Base-by-base conservation (phyloP, 176 grass and related monocot genomes). In the Eleusine coracana region DNA sequence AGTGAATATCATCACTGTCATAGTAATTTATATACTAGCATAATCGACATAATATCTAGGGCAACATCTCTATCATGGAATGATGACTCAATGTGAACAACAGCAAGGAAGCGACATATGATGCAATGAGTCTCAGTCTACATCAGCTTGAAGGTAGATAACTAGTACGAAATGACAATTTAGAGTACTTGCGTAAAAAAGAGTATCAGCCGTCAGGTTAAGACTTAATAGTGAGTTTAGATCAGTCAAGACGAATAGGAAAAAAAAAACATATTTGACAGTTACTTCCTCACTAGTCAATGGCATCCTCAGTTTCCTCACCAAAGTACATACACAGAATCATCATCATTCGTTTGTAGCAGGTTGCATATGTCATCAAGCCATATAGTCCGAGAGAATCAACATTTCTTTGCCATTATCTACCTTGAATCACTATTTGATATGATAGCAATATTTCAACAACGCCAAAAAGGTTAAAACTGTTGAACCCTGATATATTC, bases 1-100 rank as follows among this genome's bases (percentile, higher is more conserved):
- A 72, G 25, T 49, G 39, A 42, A 56, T 76, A 50, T 31, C 66
- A 45, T 81, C 77, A 85, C 38, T 66, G 48, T 72, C 48, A 50
- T 55, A 78, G 68, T 27, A 62, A 18, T 40, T 79, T 63, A 76
- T n/a, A 50, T 20, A 40, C 8, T 62, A 84, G 67, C 1, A 14
- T 21, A 9, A 16, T 76, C 36, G 41, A 38, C 20, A 60, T 9
- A 83, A 83, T 14, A 77, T 88, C 18, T 51, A 70, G 31, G 44
- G 34, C 5, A 82, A 40, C 20, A 71, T 77, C 15, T 49, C 3
- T 63, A 40, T 62, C 68, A 74, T 31, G 56, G 40, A 28, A 51
- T 14, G 2, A 87, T 48, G n/a, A 70, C 23, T 50, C n/a, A 60
- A 61, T 27, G 54, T 36, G 20, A 63, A 46, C 12, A 80, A 68